Base-by-base conservation (phyloP, 2,329 filamentous ascomycete genomes). In the Aspergillus quadricinctus region DNA sequence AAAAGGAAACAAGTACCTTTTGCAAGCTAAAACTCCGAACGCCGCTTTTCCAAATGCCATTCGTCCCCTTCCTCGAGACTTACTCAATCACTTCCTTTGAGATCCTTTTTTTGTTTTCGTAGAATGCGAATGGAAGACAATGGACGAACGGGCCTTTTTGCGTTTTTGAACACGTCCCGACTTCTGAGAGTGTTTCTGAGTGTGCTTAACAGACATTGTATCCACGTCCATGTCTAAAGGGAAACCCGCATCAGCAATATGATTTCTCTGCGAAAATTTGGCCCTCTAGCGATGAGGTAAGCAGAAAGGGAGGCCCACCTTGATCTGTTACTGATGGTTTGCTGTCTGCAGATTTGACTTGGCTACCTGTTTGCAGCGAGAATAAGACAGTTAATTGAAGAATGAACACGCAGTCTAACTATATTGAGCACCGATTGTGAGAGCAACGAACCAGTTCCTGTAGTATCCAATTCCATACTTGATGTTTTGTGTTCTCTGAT, bases 401-500 rank as follows among this genome's bases (percentile, higher is more conserved):
- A 37, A 17, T 5, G 31, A 37, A 37, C 6, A 37, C 17, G 31
- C 31, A 17, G 31, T 17, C 17, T 14, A 37, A 17, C 31, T 37
- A 37, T 37, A 37, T 37, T 17, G 21, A 49, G 29, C 8, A 41
- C 25, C 8, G 3, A 50, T 37, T 19, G 4, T 35, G 46, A 54
- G 14, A 29, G 19, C 4, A 23, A 61, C 66, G 61, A 67, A 72
- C 69, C 65, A 52, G 54, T 62, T 40, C 61, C 61, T 54, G 60
- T 62, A 55, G 57, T 45, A 27, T 61, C 65, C 9, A 63, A 40
- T 41, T 68, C 65, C 59, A 62, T 68, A 49, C 65, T 63, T 28
- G 64, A 72, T 50, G 78, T 77, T 45, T 80, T 77, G 64, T 81
- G 78, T 46, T 78, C 72, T 54, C 75, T 73, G 50, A 89, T 86